A percentile compares a stretch with the other conserved stretches of the same genome.
Conservation (phyloP, 2,329 filamentous ascomycete species). For the Venturia carpophila region DNA sequence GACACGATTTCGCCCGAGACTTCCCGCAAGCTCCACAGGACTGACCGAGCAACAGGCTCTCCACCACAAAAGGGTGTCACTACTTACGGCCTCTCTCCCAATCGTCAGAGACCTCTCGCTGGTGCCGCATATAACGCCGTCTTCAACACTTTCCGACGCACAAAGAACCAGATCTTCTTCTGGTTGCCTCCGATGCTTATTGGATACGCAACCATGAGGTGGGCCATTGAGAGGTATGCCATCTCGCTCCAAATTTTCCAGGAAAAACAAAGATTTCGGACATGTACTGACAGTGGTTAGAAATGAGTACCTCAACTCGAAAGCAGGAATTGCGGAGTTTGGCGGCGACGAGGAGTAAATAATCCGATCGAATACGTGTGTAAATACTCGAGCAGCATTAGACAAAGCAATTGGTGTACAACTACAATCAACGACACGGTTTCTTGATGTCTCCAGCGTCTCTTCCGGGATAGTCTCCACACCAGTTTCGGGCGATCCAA, state of each 20-base stretch:
- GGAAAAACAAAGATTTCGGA: not conserved
- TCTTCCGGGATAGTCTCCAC: not conserved
- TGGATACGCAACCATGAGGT: constrained; percentile 78
- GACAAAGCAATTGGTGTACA: not conserved
- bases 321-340: constrained; percentile 56
- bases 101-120: constrained; percentile 83
- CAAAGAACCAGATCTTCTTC: constrained; percentile 81
- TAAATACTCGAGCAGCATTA: constrained; percentile 9
- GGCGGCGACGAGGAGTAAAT: constrained; percentile 21
- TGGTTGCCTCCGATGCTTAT: constrained; percentile 69
- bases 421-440: not conserved
- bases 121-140: constrained; percentile 70
- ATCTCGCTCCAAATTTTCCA: not conserved
- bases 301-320: constrained; percentile 76
- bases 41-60: constrained; percentile 14
- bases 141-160: constrained; percentile 92
- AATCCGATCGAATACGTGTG: not conserved
- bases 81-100: constrained; percentile 70
- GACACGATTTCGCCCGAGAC: constrained; percentile 1
- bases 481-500: not conserved
- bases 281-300: constrained; percentile 35
- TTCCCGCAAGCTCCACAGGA: constrained; percentile 15
- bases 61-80: constrained; percentile 50
- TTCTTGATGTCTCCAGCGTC: not conserved
- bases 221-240: constrained; percentile 81